Percentiles rank a stretch among this genome's conserved stretches.
Evolutionary conservation across 805 yeast genomes (phyloP).

Genomic region (Peterozyma toletana): DNA sequence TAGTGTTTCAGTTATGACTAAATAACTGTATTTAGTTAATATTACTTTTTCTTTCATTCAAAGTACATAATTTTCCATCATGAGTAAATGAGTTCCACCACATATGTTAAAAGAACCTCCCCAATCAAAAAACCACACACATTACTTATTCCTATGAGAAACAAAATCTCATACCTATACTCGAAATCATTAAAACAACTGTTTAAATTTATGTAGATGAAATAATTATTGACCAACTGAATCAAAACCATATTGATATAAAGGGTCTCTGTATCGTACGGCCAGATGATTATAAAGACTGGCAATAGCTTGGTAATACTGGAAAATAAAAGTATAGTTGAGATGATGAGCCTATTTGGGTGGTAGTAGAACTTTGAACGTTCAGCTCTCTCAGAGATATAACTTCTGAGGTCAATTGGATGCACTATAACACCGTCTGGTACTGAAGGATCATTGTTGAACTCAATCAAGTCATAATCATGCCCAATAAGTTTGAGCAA

Average conservation of each 20-base stretch:
- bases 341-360: slow-evolving; percentile 30
- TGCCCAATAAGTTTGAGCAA: not conserved
- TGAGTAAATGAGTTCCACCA: not conserved
- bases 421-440: not conserved
- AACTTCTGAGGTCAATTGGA: slow-evolving; percentile 5
- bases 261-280: slow-evolving; percentile 73
- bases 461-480: slow-evolving; percentile 3
- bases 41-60: too few species aligned
- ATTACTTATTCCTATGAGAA: not conserved
- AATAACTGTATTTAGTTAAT: not conserved
- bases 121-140: not conserved
- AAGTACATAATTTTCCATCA: too few species aligned
- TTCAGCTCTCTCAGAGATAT: not conserved
- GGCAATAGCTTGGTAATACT: slow-evolving; percentile 82
- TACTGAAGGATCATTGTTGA: not conserved
- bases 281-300: slow-evolving; percentile 92
- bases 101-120: not conserved
- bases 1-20: slow-evolving; percentile 25
- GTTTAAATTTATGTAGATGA: slow-evolving; percentile 2
- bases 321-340: slow-evolving; percentile 68
- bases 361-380: slow-evolving; percentile 2
- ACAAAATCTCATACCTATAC: not conserved
- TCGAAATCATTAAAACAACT: slow-evolving; percentile 3
- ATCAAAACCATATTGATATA: slow-evolving; percentile 19
- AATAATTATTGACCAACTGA: slow-evolving; percentile 5